These are phyloP conservation scores for Ogataea parapolymorpha DNA, from an alignment of 805 yeast genomes.

Conservation along the genomic window DNA sequence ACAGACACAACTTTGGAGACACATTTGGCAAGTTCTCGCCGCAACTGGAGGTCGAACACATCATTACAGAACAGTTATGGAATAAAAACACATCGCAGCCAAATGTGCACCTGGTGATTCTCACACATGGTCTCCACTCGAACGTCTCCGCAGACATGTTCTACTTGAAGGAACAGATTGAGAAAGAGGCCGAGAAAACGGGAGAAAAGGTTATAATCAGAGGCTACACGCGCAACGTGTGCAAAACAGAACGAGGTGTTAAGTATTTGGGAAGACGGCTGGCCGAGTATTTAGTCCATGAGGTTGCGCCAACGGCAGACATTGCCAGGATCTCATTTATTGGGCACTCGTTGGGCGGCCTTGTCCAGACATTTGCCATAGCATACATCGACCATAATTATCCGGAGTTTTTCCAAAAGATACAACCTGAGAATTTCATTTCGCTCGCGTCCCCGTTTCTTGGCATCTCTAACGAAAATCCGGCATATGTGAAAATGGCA, in stretches of 20 bases:
- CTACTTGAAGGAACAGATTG: conserved; percentile 78
- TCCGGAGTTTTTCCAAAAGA: conserved; percentile 64
- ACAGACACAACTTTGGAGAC: conserved; percentile 19
- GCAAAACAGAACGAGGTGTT: conserved; percentile 87
- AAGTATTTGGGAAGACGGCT: conserved; percentile 78
- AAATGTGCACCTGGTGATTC: conserved; percentile 78
- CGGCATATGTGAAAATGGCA: conserved; percentile 78
- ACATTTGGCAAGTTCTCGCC: conserved; percentile 28
- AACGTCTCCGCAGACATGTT: conserved; percentile 89
- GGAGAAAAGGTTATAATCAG: conserved; percentile 72
- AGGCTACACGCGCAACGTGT: conserved; percentile 79
- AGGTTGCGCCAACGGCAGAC: conserved; percentile 39
- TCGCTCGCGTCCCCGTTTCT: conserved; percentile 85
- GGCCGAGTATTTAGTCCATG: conserved; percentile 66
- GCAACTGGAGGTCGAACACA: conserved; percentile 46
- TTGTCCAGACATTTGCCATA: conserved; percentile 85
- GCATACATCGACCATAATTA: conserved; percentile 68
- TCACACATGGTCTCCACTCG: conserved; percentile 92
- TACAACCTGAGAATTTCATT: conserved; percentile 75
- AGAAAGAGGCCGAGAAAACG: conserved; percentile 38
- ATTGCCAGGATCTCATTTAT: conserved; percentile 75
- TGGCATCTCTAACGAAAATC: conserved; percentile 87
- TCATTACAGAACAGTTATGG: conserved; percentile 75
- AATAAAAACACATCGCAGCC: conserved; percentile 52
- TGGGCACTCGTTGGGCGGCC: conserved; percentile 93